A percentile compares a stretch with the other conserved stretches of the same genome.
phyloP scores from a whole-genome alignment of 257 asterid genomes.

The Penstemon barbatus region DNA sequence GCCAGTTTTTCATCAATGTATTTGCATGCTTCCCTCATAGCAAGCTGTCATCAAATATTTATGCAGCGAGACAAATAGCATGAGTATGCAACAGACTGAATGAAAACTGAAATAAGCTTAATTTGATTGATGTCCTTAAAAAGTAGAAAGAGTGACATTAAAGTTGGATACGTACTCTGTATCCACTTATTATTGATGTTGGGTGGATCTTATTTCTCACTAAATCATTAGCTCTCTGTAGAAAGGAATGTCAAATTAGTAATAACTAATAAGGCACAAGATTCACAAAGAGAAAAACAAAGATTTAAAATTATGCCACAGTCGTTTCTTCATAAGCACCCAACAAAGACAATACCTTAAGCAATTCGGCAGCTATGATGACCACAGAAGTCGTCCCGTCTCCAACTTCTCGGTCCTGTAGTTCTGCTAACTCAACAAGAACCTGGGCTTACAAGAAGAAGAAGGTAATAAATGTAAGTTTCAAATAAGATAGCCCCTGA shows the following conservation, averaged over 20 bases:
- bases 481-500: background rate
- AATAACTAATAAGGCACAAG: background rate
- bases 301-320: slow-evolving; percentile 6
- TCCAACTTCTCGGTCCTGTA: slow-evolving; percentile 98
- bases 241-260: slow-evolving; percentile 31
- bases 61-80: background rate
- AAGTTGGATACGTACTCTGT: slow-evolving; percentile 55
- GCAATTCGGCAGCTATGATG: slow-evolving; percentile 94
- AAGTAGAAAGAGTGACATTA: background rate
- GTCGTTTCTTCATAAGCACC: background rate
- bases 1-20: slow-evolving; percentile 92
- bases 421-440: slow-evolving; percentile 98
- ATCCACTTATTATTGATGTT: slow-evolving; percentile 94
- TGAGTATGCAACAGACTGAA: background rate
- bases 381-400: slow-evolving; percentile 99
- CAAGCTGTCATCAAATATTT: slow-evolving; percentile 59
- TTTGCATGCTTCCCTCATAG: slow-evolving; percentile 98
- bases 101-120: background rate
- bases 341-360: slow-evolving; percentile 55
- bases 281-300: background rate
- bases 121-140: no score
- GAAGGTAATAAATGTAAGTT: background rate
- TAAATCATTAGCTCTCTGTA: slow-evolving; percentile 94
- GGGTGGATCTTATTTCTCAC: slow-evolving; percentile 95
- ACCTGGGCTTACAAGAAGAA: slow-evolving; percentile 45